Percentiles rank a stretch among this genome's conserved stretches.
Conservation (phyloP, 2,329 filamentous ascomycete genomes). For the Aspergillus intermedius region DNA sequence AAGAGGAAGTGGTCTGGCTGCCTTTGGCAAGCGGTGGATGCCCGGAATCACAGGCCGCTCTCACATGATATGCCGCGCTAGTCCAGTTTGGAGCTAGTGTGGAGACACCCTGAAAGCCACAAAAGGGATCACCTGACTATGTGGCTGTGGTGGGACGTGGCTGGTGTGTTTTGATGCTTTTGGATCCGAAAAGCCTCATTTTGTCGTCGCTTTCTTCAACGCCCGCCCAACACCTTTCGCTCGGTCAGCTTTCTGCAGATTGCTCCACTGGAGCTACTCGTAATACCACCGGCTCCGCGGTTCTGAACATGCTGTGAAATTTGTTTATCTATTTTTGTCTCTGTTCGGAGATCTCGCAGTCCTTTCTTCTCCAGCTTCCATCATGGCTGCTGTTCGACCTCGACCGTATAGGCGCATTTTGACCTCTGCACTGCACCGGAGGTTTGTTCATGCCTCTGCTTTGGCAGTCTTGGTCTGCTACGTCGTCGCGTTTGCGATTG, state of each 20-base stretch:
- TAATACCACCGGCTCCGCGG: conserved; percentile 3
- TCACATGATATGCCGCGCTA: conserved; percentile 22
- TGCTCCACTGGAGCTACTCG: conserved; percentile 4
- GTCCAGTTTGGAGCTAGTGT: conserved; percentile 7
- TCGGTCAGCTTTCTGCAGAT: neutral
- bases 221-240: conserved; percentile 4
- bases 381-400: conserved; percentile 33
- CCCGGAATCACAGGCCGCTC: conserved; percentile 20
- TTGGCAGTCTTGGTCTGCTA: conserved; percentile 68
- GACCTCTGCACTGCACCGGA: conserved; percentile 77
- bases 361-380: conserved; percentile 20
- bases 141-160: conserved; percentile 5
- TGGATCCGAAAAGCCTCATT: conserved; percentile 23
- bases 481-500: conserved; percentile 62
- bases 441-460: conserved; percentile 72
- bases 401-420: conserved; percentile 76
- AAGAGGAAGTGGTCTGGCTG: conserved; percentile 8
- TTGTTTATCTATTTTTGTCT: conserved; percentile 4
- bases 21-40: conserved; percentile 12
- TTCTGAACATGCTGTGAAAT: conserved; percentile 18
- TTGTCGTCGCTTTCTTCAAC: conserved; percentile 12
- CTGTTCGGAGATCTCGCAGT: conserved; percentile 18
- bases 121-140: conserved; percentile 19
- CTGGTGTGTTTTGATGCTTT: conserved; percentile 32
- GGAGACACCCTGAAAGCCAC: conserved; percentile 1